These are phyloP conservation scores for Mycosphaerella sp. DNA, from an alignment of 2,329 filamentous ascomycete genomes.

Conservation along the genomic window DNA sequence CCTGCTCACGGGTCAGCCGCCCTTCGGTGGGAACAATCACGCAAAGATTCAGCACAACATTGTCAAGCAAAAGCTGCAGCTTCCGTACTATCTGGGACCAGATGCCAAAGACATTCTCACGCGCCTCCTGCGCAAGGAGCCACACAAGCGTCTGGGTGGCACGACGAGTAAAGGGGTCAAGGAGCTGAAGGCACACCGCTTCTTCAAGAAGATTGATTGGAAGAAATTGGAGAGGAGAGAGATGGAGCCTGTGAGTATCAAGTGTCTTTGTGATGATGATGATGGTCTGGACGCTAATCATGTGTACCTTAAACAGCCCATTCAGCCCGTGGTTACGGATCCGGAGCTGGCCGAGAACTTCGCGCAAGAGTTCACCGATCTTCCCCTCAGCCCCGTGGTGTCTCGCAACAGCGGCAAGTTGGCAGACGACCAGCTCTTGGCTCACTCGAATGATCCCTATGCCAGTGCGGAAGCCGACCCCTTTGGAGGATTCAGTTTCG, in stretches of 20 bases:
- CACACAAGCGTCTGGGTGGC: slow-evolving; percentile 77
- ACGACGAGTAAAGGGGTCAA: slow-evolving; percentile 84
- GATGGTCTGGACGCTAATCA: slow-evolving; percentile 5
- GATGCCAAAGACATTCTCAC: slow-evolving; percentile 94
- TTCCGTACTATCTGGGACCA: slow-evolving; percentile 84
- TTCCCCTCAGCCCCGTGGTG: slow-evolving; percentile 69
- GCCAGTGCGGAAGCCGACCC: slow-evolving; percentile 37
- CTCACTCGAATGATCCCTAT: neutral
- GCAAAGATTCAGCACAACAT: slow-evolving; percentile 96
- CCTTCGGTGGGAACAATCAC: slow-evolving; percentile 85
- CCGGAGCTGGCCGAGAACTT: slow-evolving; percentile 97
- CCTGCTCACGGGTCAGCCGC: slow-evolving; percentile 83
- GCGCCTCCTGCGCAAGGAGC: slow-evolving; percentile 84
- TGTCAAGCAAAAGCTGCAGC: slow-evolving; percentile 76
- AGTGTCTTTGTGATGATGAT: neutral
- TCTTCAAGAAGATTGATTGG: slow-evolving; percentile 98
- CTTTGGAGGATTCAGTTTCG: slow-evolving; percentile 50
- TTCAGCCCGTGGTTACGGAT: slow-evolving; percentile 88
- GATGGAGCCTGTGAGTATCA: slow-evolving; percentile 53
- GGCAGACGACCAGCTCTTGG: slow-evolving; percentile 15
- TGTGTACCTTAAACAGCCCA: slow-evolving; percentile 47
- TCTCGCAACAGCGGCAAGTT: slow-evolving; percentile 21
- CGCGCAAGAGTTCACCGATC: slow-evolving; percentile 78
- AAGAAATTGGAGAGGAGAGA: slow-evolving; percentile 74
- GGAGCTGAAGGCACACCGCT: slow-evolving; percentile 83